Percentiles rank a stretch among this genome's conserved stretches.
Evolutionary conservation across 2,329 filamentous ascomycete genomes (phyloP).

Genomic region (Aspergillus amoenus): DNA sequence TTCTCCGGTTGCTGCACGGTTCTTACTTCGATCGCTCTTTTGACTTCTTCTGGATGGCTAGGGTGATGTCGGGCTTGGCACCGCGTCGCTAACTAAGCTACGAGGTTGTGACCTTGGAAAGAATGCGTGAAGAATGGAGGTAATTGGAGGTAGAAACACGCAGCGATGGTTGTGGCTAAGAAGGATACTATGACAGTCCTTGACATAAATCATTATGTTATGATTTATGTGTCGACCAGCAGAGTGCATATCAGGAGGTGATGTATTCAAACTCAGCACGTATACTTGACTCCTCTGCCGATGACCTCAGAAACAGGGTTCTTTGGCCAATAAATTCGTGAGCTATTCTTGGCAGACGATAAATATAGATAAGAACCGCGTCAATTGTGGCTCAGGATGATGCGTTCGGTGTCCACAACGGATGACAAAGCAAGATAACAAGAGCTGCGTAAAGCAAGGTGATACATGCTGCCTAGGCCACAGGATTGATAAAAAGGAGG

Average conservation of each 20-base stretch:
- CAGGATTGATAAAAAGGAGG: not conserved
- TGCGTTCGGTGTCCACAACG: not conserved
- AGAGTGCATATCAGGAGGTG: not conserved
- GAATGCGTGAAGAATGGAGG: not conserved
- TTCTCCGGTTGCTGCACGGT: not conserved
- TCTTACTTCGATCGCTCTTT: not conserved
- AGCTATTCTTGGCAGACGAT: slow-evolving; percentile 5
- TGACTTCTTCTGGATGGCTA: not conserved
- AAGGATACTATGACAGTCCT: not conserved
- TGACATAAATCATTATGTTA: no score
- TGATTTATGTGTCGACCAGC: not conserved
- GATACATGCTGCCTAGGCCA: not conserved
- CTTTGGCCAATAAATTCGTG: not conserved
- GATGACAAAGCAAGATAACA: not conserved
- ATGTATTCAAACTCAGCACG: not conserved
- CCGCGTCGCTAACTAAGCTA: not conserved
- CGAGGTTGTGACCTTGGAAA: not conserved
- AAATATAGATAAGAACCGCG: slow-evolving; percentile 5
- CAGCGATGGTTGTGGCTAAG: not conserved
- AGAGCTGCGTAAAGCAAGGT: not conserved
- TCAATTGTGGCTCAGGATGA: not conserved
- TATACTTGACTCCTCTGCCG: not conserved
- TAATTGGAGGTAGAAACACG: not conserved
- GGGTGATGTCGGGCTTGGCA: not conserved
- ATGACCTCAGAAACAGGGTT: not conserved